These are phyloP conservation scores for Graphilbum fragrans DNA, from an alignment of 2,329 filamentous ascomycete species.

Conservation along the genomic window DNA sequence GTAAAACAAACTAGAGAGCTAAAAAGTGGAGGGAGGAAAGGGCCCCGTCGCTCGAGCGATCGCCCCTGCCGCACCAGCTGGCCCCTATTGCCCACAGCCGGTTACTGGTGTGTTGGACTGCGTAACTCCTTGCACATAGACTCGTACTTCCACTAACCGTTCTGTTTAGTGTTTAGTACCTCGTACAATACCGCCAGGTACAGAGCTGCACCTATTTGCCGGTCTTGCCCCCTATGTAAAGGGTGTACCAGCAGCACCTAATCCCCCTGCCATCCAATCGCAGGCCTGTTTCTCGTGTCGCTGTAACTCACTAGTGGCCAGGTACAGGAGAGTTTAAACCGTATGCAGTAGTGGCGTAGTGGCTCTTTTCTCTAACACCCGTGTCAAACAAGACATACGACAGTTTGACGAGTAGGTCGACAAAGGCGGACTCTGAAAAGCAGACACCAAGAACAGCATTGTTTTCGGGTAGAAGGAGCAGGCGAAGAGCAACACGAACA, in stretches of 20 bases:
- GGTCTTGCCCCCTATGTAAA: too few relatives aligned
- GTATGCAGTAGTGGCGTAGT: neutral
- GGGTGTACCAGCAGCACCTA: too few relatives aligned
- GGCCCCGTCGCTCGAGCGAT: neutral
- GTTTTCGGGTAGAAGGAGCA: too few relatives aligned
- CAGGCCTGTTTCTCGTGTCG: slow-evolving; percentile 1
- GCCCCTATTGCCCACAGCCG: neutral
- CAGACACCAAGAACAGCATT: too few relatives aligned
- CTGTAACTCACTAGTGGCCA: slow-evolving; percentile 2
- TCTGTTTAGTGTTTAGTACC: neutral
- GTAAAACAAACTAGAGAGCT: slow-evolving; percentile 11
- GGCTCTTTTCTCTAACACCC: neutral
- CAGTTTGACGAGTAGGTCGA: too few relatives aligned
- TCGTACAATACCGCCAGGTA: neutral
- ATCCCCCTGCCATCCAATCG: neutral
- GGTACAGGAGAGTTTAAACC: slow-evolving; percentile 3
- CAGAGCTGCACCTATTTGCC: neutral
- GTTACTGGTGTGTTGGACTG: neutral
- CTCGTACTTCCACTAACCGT: neutral
- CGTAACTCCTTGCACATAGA: neutral
- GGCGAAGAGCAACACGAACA: too few relatives aligned
- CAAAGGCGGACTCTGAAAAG: too few relatives aligned
- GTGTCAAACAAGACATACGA: too few relatives aligned
- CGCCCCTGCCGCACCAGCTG: neutral
- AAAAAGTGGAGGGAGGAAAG: slow-evolving; percentile 3